Evolutionary conservation across 192 early-diverging fungal species (phyloP).

Genomic region (Rhizoclosmatium globosum): DNA sequence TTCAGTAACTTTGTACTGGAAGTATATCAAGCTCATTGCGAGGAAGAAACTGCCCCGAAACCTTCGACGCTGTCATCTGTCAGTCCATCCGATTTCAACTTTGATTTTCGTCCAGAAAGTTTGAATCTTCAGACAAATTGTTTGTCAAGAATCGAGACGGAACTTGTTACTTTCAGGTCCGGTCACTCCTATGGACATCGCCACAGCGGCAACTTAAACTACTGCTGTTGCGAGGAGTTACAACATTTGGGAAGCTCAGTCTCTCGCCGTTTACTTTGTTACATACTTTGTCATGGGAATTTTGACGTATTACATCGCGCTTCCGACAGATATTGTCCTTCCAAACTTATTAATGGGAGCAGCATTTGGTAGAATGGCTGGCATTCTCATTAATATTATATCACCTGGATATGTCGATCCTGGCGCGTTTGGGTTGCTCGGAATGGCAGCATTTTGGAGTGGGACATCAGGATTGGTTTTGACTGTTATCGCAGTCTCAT

Average conservation of each 20-base stretch:
- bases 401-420: conserved; percentile 1
- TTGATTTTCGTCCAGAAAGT: not conserved
- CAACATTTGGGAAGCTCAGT: conserved; percentile 17
- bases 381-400: conserved; percentile 36
- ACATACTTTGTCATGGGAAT: conserved; percentile 40
- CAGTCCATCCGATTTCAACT: not conserved
- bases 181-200: conserved; percentile 34
- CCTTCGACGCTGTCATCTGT: not conserved
- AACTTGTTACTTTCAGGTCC: conserved; percentile 43
- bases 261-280: conserved; percentile 38
- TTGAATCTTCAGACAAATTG: not conserved
- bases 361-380: conserved; percentile 35
- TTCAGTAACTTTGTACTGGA: not conserved
- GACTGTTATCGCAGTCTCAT: conserved; percentile 39
- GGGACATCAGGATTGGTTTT: conserved; percentile 40
- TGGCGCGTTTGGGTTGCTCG: conserved; percentile 36
- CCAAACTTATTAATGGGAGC: conserved; percentile 52
- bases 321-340: conserved; percentile 49
- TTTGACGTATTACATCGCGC: conserved; percentile 48
- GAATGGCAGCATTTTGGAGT: conserved; percentile 47
- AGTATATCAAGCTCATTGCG: not conserved
- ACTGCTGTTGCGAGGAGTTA: conserved; percentile 42
- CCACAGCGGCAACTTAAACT: conserved; percentile 47
- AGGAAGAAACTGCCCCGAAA: too few species aligned
- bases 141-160: conserved; percentile 3